A percentile compares a stretch with the other conserved stretches of the same genome.
Conservation (phyloP, 306 rosid genomes). For the Medicago truncatula region MtrunA17r5.0-ANR NC_053045.1:46146501-46147000, state of each 20-base stretch:
- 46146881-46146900: conserved; percentile 42
- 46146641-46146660: conserved; percentile 23
- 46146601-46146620: too few species aligned
- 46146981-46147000: not conserved
- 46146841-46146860: conserved; percentile 37
- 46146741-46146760: conserved; percentile 71
- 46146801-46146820: conserved; percentile 59
- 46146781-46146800: conserved; percentile 51
- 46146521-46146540: conserved; percentile 70
- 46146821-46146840: conserved; percentile 56
- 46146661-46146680: conserved; percentile 67
- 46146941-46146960: conserved; percentile 53
- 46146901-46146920: conserved; percentile 28
- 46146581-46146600: not conserved
- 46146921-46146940: not conserved
- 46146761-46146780: conserved; percentile 60
- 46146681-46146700: conserved; percentile 70
- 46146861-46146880: conserved; percentile 42
- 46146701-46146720: conserved; percentile 62
- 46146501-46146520: conserved; percentile 59
- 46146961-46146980: conserved; percentile 25
- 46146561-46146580: conserved; percentile 66
- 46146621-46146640: not conserved
- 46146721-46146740: conserved; percentile 66
- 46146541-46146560: conserved; percentile 38